phyloP scores from a whole-genome alignment of 2,329 filamentous ascomycete species.

The Sarocladium kiliense region DNA sequence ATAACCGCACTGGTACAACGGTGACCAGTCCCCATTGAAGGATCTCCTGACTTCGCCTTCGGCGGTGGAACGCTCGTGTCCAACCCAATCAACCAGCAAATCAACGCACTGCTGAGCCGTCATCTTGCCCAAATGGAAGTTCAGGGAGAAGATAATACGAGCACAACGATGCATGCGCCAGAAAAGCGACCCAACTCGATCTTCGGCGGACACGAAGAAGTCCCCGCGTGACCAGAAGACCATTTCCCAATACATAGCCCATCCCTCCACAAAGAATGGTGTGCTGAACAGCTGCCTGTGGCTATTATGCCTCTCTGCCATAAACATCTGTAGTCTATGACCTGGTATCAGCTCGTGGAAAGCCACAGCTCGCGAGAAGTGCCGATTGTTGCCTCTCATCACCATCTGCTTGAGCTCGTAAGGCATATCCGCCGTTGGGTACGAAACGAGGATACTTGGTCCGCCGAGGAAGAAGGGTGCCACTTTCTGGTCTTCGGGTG shows the following conservation, averaged over 20 bases:
- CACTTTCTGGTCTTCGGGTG: constrained; percentile 44
- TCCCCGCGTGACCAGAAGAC: constrained; percentile 48
- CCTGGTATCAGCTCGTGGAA: constrained; percentile 60
- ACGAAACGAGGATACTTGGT: constrained; percentile 47
- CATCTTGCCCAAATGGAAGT: constrained; percentile 52
- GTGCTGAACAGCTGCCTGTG: constrained; percentile 50
- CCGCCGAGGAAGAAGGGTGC: constrained; percentile 58
- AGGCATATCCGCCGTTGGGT: constrained; percentile 46
- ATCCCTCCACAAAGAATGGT: constrained; percentile 56
- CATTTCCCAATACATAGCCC: constrained; percentile 59
- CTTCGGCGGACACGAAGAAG: constrained; percentile 44
- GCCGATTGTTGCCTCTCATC: constrained; percentile 53
- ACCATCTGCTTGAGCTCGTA: constrained; percentile 54
- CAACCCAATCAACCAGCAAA: constrained; percentile 49
- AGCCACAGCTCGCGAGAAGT: constrained; percentile 52
- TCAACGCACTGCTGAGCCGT: constrained; percentile 50
- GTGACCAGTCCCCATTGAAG: constrained; percentile 49
- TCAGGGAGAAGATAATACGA: constrained; percentile 52
- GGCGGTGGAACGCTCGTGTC: constrained; percentile 54
- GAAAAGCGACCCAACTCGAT: constrained; percentile 53
- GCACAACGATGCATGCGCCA: constrained; percentile 60
- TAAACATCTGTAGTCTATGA: constrained; percentile 48
- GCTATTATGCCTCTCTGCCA: constrained; percentile 38
- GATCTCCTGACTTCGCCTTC: constrained; percentile 56
- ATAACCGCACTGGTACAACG: constrained; percentile 56